These are phyloP conservation scores for Podila minutissima DNA, from an alignment of 192 early-diverging fungal species.

Conservation along the genomic window DNA sequence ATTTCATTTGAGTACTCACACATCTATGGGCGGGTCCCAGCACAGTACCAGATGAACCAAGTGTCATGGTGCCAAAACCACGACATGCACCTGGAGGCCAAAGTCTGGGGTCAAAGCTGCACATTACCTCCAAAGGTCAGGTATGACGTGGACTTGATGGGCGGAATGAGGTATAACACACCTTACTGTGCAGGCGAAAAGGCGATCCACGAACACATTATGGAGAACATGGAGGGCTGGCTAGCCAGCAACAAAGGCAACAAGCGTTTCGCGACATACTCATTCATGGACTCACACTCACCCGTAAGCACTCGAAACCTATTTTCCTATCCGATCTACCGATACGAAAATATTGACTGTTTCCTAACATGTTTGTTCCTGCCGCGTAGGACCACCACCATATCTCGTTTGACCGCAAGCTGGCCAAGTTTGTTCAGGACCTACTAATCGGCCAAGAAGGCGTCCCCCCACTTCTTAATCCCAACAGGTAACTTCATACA, in stretches of 20 bases:
- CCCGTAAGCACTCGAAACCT: conserved; percentile 21
- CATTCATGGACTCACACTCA: conserved; percentile 50
- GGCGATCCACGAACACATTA: conserved; percentile 42
- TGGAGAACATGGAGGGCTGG: conserved; percentile 49
- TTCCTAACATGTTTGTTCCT: neutral
- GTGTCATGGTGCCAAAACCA: conserved; percentile 40
- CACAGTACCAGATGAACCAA: conserved; percentile 44
- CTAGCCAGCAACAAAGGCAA: conserved; percentile 25
- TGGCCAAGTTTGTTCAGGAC: conserved; percentile 13
- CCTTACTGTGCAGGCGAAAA: conserved; percentile 49
- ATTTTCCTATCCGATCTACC: neutral
- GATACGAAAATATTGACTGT: neutral
- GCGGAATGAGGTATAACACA: conserved; percentile 44
- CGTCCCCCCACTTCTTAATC: conserved; percentile 26
- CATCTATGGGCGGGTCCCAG: conserved; percentile 17
- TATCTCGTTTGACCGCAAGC: conserved; percentile 33
- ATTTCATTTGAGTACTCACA: conserved; percentile 33
- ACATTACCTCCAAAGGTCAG: conserved; percentile 11
- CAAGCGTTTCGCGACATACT: conserved; percentile 39
- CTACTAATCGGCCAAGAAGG: conserved; percentile 33
- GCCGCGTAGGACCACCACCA: conserved; percentile 34
- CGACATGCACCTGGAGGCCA: conserved; percentile 29
- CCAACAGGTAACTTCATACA: conserved; percentile 21
- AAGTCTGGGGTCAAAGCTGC: conserved; percentile 40
- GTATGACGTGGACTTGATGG: conserved; percentile 35